phyloP scores from a whole-genome alignment of 768 basidiomycete genomes.

The Scleroderma citrinum region DNA sequence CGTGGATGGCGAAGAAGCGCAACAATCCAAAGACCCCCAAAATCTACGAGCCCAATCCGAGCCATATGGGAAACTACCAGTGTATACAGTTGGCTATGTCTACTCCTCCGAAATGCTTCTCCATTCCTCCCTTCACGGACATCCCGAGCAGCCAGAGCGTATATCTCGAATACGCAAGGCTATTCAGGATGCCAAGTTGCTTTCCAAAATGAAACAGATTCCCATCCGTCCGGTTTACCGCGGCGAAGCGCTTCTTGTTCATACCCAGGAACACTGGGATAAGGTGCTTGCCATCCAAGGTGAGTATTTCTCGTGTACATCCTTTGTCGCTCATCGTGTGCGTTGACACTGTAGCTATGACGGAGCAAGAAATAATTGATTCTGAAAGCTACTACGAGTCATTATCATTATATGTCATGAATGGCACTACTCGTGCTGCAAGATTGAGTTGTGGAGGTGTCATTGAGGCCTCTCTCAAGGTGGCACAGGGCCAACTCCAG shows the following conservation, averaged over 20 bases:
- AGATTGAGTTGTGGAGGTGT: conserved; percentile 91
- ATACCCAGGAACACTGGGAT: conserved; percentile 88
- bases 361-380: conserved; percentile 65
- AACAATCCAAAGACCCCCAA: not conserved
- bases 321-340: conserved; percentile 11
- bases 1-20: conserved; percentile 17
- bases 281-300: conserved; percentile 80
- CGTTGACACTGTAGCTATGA: conserved; percentile 49
- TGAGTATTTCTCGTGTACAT: conserved; percentile 36
- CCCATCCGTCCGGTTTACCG: conserved; percentile 68
- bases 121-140: conserved; percentile 63
- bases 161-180: conserved; percentile 71
- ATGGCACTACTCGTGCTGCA: conserved; percentile 78
- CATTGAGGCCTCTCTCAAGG: conserved; percentile 82
- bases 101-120: conserved; percentile 84
- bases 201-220: conserved; percentile 69
- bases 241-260: conserved; percentile 83
- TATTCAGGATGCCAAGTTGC: conserved; percentile 53
- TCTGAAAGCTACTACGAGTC: conserved; percentile 83
- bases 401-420: conserved; percentile 88
- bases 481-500: conserved; percentile 72
- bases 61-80: conserved; percentile 20
- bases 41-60: conserved; percentile 25
- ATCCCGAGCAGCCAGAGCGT: conserved; percentile 74
- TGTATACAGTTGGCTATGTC: conserved; percentile 67